Evolutionary conservation across 805 yeast genomes (phyloP), one percentile per base, ranked within the genome.

Genomic region (Priceomyces melissophilus): DNA sequence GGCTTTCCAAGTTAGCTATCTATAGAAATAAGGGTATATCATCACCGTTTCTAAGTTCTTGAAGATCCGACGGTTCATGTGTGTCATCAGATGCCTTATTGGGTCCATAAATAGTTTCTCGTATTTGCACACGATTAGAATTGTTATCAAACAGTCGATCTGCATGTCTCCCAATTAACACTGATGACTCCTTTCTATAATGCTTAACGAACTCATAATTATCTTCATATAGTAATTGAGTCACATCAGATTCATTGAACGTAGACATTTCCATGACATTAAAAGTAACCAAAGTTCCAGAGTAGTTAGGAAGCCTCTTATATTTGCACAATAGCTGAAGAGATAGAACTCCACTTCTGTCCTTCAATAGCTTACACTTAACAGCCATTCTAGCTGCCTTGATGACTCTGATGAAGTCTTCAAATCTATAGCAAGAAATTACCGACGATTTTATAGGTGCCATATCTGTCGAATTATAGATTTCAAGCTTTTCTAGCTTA

Each of bases 401-500:
- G 32, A 60, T 49, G 12, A 67, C 60, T 43, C 57, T 61, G 37
- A 55, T 54, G 38, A 70, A 69, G 26, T 55, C 60, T 16, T 46
- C 29, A 42, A 69, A 70, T 28, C 59, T 58, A 43, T 61, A 62
- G 40, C 61, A 52, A 1, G 69, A 60, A 2, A 62, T 45, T 2
- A 59, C 38, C 1, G 64, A 50, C 9, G 54, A 46, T 12, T 53
- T 42, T 3, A 52, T 44, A 0, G 57, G 55, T 10, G 34, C 46
- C 49, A 49, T 49, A 6, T 35, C 35, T 4, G 42, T 44, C 2
- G 59, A 58, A 17, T 50, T 54, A 46, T 48, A 67, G 1, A 77
- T 51, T n/a, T 57, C 69, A 25, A 87, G 56, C 32, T 81, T 79
- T 45, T 84, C 91, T 26, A 88, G 57, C 10, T 80, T 76, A 2